These are phyloP conservation scores for Lactarius quietus DNA, from an alignment of 768 basidiomycete genomes.

Conservation along the genomic window DNA sequence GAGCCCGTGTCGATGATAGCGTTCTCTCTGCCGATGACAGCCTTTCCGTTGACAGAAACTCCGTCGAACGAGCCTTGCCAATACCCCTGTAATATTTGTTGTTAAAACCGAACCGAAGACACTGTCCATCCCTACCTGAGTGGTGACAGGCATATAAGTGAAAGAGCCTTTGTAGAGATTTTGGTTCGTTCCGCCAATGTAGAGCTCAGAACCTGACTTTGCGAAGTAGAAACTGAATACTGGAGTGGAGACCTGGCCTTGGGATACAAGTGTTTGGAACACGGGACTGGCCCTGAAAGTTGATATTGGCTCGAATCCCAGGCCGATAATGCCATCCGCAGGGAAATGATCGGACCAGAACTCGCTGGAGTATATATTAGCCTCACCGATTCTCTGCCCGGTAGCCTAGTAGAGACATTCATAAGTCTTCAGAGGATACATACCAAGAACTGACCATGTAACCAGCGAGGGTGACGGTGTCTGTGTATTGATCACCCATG, in stretches of 20 bases:
- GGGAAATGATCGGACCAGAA: conserved; percentile 31
- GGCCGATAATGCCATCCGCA: conserved; percentile 43
- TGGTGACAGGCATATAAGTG: conserved; percentile 11
- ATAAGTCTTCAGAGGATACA: background rate
- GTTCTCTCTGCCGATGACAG: conserved; percentile 1
- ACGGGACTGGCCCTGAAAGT: conserved; percentile 27
- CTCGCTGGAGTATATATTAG: conserved; percentile 37
- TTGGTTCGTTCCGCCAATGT: conserved; percentile 20
- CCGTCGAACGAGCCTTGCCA: conserved; percentile 29
- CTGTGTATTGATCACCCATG: conserved; percentile 40
- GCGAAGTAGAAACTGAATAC: conserved; percentile 50
- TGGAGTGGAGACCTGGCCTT: conserved; percentile 34
- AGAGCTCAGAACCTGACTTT: conserved; percentile 39
- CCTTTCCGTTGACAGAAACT: conserved; percentile 27
- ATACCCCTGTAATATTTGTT: conserved; percentile 16
- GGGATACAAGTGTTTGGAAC: conserved; percentile 43
- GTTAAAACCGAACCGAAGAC: conserved; percentile 27
- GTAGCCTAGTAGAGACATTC: conserved; percentile 31
- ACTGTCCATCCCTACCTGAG: conserved; percentile 19
- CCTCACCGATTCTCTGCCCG: conserved; percentile 44
- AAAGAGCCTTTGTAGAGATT: conserved; percentile 13
- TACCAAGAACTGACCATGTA: conserved; percentile 18
- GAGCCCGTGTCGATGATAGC: conserved; percentile 36
- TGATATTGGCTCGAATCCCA: conserved; percentile 34
- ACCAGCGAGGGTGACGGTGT: conserved; percentile 42